Evolutionary conservation across 1,139 yeast genomes (phyloP), one percentile per base, ranked within the genome.

Genomic region (Ashbya aceris): DNA sequence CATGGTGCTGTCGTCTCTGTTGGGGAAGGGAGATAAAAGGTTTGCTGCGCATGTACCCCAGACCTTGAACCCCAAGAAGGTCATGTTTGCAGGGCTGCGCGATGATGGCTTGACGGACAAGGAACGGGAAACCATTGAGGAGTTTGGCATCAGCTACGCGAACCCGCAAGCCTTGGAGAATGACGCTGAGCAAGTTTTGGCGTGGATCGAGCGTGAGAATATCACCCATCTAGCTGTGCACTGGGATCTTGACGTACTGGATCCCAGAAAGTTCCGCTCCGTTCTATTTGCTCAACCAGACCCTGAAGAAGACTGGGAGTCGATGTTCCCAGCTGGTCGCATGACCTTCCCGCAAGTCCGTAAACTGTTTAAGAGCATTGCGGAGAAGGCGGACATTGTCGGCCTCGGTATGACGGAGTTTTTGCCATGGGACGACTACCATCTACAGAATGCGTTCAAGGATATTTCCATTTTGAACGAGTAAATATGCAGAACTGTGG

Each of bases 341-440:
- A 27, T 34, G 23, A 27, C 23, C 13, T 34, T 34, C 29, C 17
- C 17, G 13, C 29, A 34, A 20, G 37, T 12, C 9, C 29, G 17
- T 10, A 26, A 34, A 14, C 37, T 34, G 27, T 20, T 34, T 20
- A 26, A 14, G 11, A 20, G 23, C 12, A 29, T 29, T 34, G 17
- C 37, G 27, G 12, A 14, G 27, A 34, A 34, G 9, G 37, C 37
- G 9, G 17, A 27, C 9, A 29, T 34, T n/a, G 37, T 34, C 8
- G 37, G 37, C 17, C 17, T 34, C 23, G 37, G 37, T 14, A 34
- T 34, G 12, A 26, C 37, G 9, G 37, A 34, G 37, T 29, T 20
- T 26, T 26, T 34, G n/a, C 37, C 37, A 8, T 34, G 37, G 37
- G 37, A 34, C 23, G 37, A 27, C n/a, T 20, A 20, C 37, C 17